A percentile compares a stretch with the other conserved stretches of the same genome.
phyloP scores from a whole-genome alignment of 192 early-diverging fungal genomes.

The Backusella macrospora region DNA sequence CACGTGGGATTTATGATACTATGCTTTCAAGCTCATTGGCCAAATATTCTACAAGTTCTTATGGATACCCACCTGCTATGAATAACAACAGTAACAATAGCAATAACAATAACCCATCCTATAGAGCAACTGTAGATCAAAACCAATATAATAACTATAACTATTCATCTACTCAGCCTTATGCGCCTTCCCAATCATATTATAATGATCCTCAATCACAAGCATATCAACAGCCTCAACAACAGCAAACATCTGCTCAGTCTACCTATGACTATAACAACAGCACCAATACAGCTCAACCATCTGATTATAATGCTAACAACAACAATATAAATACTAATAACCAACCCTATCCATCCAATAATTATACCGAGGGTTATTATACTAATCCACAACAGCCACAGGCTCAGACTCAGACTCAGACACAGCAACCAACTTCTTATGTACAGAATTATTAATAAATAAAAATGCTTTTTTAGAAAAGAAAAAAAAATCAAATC shows the following conservation, averaged over 20 bases:
- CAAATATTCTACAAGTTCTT: conserved; percentile 48
- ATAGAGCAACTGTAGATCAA: background rate
- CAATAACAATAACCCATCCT: background rate
- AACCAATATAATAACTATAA: background rate
- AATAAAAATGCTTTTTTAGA: background rate
- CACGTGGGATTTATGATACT: conserved; percentile 72
- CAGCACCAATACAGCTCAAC: conserved; percentile 2
- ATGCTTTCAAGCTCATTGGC: conserved; percentile 69
- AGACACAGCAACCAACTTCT: conserved; percentile 13
- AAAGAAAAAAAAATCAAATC: no score
- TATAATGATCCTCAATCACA: conserved; percentile 9
- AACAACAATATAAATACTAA: background rate
- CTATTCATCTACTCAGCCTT: background rate
- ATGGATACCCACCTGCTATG: conserved; percentile 15
- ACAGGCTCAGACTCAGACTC: no score
- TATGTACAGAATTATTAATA: conserved; percentile 12
- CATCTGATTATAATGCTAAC: background rate
- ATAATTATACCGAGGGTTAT: background rate
- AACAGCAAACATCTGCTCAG: background rate
- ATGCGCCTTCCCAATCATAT: background rate
- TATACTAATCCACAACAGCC: background rate
- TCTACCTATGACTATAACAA: background rate
- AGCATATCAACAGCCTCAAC: background rate
- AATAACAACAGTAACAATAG: background rate
- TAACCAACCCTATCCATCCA: background rate